phyloP scores from a whole-genome alignment of 2,329 filamentous ascomycete species.

The Emmonsia crescens region DNA sequence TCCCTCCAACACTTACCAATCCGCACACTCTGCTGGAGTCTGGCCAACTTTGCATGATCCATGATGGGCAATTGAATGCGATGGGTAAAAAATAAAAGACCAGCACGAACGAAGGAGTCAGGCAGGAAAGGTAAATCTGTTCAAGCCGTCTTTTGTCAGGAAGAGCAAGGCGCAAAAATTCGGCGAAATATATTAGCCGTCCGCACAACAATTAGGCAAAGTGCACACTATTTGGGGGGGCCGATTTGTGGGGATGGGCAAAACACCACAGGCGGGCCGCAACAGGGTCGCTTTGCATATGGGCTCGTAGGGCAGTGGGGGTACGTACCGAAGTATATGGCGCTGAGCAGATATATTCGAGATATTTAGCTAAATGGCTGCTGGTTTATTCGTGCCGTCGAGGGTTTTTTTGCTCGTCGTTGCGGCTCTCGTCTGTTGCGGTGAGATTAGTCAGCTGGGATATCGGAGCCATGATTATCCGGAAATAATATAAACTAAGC shows the following conservation, averaged over 20 bases:
- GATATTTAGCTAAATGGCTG: neutral
- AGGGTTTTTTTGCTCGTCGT: constrained; percentile 1
- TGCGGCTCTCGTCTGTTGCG: neutral
- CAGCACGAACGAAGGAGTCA: neutral
- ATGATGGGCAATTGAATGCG: constrained; percentile 33
- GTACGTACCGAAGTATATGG: neutral
- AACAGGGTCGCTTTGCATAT: neutral
- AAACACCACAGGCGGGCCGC: neutral
- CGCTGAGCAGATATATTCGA: neutral
- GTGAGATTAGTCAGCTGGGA: neutral
- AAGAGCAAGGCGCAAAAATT: neutral
- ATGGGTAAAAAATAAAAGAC: neutral
- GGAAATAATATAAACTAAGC: neutral
- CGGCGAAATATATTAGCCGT: neutral
- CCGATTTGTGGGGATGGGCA: neutral
- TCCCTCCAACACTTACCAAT: constrained; percentile 49
- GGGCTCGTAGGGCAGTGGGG: neutral
- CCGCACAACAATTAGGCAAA: neutral
- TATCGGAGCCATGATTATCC: neutral
- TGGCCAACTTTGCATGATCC: constrained; percentile 57
- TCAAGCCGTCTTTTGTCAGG: neutral
- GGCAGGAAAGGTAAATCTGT: neutral
- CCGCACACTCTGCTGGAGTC: constrained; percentile 54
- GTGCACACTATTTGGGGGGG: neutral
- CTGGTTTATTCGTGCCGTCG: constrained; percentile 1